Evolutionary conservation across 805 yeast genomes (phyloP).

Genomic region (Barnettozyma californica): DNA sequence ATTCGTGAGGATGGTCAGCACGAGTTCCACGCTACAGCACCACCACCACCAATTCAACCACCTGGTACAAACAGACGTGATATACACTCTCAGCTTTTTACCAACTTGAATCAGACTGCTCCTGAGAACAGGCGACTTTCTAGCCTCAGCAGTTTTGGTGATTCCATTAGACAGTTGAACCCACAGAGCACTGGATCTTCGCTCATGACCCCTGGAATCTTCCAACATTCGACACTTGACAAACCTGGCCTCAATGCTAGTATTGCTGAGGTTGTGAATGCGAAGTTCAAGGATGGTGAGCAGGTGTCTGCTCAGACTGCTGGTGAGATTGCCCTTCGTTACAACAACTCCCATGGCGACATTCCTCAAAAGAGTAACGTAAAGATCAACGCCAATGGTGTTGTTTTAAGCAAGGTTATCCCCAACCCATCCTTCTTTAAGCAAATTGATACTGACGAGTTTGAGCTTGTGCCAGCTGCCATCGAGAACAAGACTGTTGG

Average conservation of each 20-base stretch:
- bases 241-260: slow-evolving; percentile 72
- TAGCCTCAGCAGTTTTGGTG: slow-evolving; percentile 25
- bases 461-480: slow-evolving; percentile 41
- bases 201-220: slow-evolving; percentile 28
- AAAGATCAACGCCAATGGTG: slow-evolving; percentile 35
- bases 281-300: slow-evolving; percentile 63
- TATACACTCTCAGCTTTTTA: slow-evolving; percentile 42
- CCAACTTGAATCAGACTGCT: slow-evolving; percentile 36
- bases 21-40: slow-evolving; percentile 8
- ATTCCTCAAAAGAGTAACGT: slow-evolving; percentile 34
- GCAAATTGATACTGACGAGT: slow-evolving; percentile 38
- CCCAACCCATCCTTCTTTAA: slow-evolving; percentile 52
- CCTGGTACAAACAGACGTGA: slow-evolving; percentile 29
- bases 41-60: slow-evolving; percentile 7
- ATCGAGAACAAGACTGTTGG: slow-evolving; percentile 67
- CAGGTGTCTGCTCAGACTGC: slow-evolving; percentile 54
- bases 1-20: slow-evolving; percentile 28
- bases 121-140: slow-evolving; percentile 25
- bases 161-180: slow-evolving; percentile 27
- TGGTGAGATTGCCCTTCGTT: slow-evolving; percentile 86
- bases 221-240: slow-evolving; percentile 47
- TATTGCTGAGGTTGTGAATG: slow-evolving; percentile 80
- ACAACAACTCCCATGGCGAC: slow-evolving; percentile 29
- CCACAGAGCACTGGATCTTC: slow-evolving; percentile 42
- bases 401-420: slow-evolving; percentile 38